Conservation (phyloP, 2,329 filamentous ascomycete genomes). For the Pseudogymnoascus sp. region DNA sequence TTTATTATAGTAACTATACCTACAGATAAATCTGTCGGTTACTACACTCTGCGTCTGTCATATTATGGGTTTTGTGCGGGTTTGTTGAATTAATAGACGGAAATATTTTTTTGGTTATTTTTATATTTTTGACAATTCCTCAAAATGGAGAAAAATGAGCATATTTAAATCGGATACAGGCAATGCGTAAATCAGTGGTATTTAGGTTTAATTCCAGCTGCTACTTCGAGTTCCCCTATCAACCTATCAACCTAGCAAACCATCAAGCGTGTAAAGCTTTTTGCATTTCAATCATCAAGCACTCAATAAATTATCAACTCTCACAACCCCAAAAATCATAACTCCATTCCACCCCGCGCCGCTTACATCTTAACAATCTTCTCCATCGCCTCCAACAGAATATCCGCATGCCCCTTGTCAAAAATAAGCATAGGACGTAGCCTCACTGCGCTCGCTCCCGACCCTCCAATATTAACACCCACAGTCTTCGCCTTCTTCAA, state of each 20-base stretch:
- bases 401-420: conserved; percentile 81
- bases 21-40: neutral
- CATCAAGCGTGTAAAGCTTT: neutral
- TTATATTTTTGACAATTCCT: neutral
- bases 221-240: neutral
- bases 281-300: neutral
- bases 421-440: conserved; percentile 77
- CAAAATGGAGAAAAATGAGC: no score
- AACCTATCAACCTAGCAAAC: neutral
- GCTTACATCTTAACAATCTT: conserved; percentile 33
- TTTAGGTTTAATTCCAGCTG: neutral
- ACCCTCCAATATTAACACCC: conserved; percentile 72
- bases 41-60: neutral
- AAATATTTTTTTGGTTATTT: neutral
- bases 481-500: conserved; percentile 61
- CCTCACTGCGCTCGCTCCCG: conserved; percentile 59
- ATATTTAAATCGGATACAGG: neutral
- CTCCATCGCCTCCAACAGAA: conserved; percentile 70
- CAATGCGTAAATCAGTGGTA: neutral
- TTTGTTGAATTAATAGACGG: neutral
- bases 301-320: neutral
- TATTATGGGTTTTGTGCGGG: neutral
- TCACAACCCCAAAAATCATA: neutral
- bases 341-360: neutral
- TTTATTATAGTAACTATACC: neutral